Evolutionary conservation across 495 filamentous ascomycete genomes (phyloP), one percentile per base, ranked within the genome.

Genomic region (Echria macrotheca): DNA sequence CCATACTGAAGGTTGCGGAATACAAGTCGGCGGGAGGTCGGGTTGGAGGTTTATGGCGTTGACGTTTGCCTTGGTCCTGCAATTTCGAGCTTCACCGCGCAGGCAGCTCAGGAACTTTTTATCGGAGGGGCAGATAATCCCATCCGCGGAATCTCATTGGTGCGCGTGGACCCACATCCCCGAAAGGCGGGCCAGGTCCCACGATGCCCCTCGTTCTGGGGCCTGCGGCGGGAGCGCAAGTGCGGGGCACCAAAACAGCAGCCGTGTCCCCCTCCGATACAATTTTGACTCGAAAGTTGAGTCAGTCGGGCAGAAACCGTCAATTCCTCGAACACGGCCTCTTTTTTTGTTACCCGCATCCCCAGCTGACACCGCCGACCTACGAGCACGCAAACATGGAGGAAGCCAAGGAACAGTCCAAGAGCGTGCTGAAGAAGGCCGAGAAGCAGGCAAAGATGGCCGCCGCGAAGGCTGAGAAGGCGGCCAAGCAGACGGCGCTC

Each of bases 401-500:
- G 53, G 68, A 69, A 38, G 58, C 55, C 29, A 64, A 65, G 48
- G 76, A 84, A 54, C 61, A 69, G 33, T 83, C 82, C 38, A 87
- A 87, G 72, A 85, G 78, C 62, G 84, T 84, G 47, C 70, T 78
- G 38, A 87, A 87, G 68, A 87, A 86, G 65, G 81, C 82, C 28
- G 78, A 70, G 55, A 85, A 85, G 70, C 70, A 74, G 58, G 80
- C 80, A 14, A 83, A 84, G 59, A 66, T 80, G 60, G 79, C 81
- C 35, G 78, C 77, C 23, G 78, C 78, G 18, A 86, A 86, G 65
- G 82, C 81, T 14, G 79, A 82, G 52, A 85, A 86, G 70, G 75
- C 74, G 0, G 77, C 79, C 28, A 84, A 84, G 65, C 64, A 74
- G 57, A 57, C 71, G 40, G 43, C 60, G 5, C 51, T 78, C 22